phyloP scores from a whole-genome alignment of 2,329 filamentous ascomycete species.

The Fusarium cicatricum region DNA sequence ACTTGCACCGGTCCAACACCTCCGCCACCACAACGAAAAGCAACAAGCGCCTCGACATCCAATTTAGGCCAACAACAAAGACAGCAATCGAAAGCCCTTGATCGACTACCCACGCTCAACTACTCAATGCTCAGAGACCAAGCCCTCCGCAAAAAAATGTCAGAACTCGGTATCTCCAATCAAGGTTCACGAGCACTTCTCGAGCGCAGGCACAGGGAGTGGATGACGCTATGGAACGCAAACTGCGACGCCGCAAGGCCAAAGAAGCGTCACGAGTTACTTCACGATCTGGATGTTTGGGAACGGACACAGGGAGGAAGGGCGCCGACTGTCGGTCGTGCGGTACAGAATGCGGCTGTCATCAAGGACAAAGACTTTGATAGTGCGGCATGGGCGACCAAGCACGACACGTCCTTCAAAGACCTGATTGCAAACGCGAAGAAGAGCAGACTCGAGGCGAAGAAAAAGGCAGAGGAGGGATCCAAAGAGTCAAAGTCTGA shows the following conservation, averaged over 20 bases:
- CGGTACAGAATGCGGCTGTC: conserved; percentile 50
- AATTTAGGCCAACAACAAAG: conserved; percentile 35
- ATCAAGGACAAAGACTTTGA: conserved; percentile 92
- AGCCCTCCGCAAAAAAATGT: conserved; percentile 80
- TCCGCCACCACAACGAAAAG: conserved; percentile 1
- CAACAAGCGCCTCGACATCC: conserved; percentile 13
- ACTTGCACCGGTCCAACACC: conserved; percentile 57
- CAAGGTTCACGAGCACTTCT: conserved; percentile 74
- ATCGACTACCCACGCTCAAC: conserved; percentile 80
- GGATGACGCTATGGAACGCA: conserved; percentile 95
- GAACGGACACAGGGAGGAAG: conserved; percentile 80
- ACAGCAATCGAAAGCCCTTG: conserved; percentile 52
- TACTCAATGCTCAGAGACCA: conserved; percentile 87
- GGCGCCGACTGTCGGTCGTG: conserved; percentile 52
- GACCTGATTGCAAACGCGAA: conserved; percentile 81
- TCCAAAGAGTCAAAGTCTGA: conserved; percentile 14
- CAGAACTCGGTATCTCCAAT: conserved; percentile 79
- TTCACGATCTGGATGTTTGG: conserved; percentile 85
- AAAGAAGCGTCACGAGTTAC: conserved; percentile 73
- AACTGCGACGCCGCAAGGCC: conserved; percentile 88
- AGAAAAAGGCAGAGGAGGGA: conserved; percentile 41
- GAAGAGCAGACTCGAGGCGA: conserved; percentile 57
- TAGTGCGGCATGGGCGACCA: conserved; percentile 75
- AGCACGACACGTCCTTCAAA: conserved; percentile 79
- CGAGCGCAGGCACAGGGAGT: conserved; percentile 86